Conservation (phyloP, 2,329 filamentous ascomycete genomes). For the Alternaria longipes region DNA sequence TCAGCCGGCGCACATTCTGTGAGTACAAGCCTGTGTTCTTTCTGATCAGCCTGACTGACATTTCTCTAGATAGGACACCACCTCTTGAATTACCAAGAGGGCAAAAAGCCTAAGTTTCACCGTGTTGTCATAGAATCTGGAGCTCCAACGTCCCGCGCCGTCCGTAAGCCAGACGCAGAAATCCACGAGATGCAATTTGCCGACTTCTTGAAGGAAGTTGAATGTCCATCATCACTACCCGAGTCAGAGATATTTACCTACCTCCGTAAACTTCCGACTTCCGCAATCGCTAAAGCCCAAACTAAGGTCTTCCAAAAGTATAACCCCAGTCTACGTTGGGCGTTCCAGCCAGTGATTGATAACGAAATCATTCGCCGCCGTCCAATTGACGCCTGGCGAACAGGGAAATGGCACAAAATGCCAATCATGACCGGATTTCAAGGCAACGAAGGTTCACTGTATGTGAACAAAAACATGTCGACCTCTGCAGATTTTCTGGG, state of each 20-base stretch:
- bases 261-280: slow-evolving; percentile 53
- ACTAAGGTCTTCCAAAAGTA: slow-evolving; percentile 57
- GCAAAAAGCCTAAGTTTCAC: slow-evolving; percentile 53
- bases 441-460: slow-evolving; percentile 73
- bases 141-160: slow-evolving; percentile 57
- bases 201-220: slow-evolving; percentile 52
- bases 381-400: slow-evolving; percentile 68
- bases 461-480: slow-evolving; percentile 64
- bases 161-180: slow-evolving; percentile 51
- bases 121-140: slow-evolving; percentile 60
- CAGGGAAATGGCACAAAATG: slow-evolving; percentile 63
- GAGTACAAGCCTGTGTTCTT: background rate
- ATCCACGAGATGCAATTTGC: slow-evolving; percentile 58
- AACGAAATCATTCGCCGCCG: slow-evolving; percentile 65
- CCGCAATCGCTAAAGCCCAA: slow-evolving; percentile 52
- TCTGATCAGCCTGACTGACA: background rate
- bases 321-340: slow-evolving; percentile 59
- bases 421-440: slow-evolving; percentile 76
- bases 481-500: slow-evolving; percentile 62
- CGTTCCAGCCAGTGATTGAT: slow-evolving; percentile 76
- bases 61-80: slow-evolving; percentile 68
- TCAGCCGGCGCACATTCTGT: slow-evolving; percentile 36
- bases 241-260: slow-evolving; percentile 52
- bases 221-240: slow-evolving; percentile 39
- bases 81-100: slow-evolving; percentile 60